These are phyloP conservation scores for Apiospora saccharicola DNA, from an alignment of 2,329 filamentous ascomycete species.

Conservation along the genomic window DNA sequence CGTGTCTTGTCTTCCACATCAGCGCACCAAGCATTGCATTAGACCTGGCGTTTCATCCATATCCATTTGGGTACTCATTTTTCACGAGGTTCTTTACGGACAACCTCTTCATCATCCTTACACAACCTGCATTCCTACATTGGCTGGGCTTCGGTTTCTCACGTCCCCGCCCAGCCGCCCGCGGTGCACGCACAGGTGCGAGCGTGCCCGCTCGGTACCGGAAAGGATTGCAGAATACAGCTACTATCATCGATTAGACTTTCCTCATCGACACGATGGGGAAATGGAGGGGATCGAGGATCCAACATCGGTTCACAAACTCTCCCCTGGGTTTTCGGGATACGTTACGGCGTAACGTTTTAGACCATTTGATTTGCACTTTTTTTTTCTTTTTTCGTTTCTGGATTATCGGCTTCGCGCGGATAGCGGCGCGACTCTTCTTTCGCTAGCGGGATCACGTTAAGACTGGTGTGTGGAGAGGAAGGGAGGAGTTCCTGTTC, in stretches of 20 bases:
- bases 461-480: background rate
- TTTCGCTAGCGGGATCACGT: constrained; percentile 16
- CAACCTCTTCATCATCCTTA: background rate
- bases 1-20: constrained; percentile 17
- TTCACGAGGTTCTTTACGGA: constrained; percentile 1
- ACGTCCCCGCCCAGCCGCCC: background rate
- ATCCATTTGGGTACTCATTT: constrained; percentile 3
- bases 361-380: constrained; percentile 18
- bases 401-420: constrained; percentile 3
- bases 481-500: background rate
- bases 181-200: constrained; percentile 1
- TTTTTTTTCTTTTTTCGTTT: background rate
- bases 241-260: constrained; percentile 12
- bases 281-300: constrained; percentile 1
- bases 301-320: background rate
- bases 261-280: background rate
- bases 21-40: constrained; percentile 23
- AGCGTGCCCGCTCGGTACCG: background rate
- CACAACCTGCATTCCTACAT: background rate
- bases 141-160: background rate
- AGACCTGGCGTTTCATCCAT: constrained; percentile 12
- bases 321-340: background rate
- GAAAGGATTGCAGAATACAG: background rate
- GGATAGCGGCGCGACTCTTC: constrained; percentile 15
- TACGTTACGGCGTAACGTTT: constrained; percentile 17